Percentiles rank a stretch among this genome's conserved stretches.
Conservation (phyloP, 2,329 filamentous ascomycete genomes). For the Gremmenia infestans region DNA sequence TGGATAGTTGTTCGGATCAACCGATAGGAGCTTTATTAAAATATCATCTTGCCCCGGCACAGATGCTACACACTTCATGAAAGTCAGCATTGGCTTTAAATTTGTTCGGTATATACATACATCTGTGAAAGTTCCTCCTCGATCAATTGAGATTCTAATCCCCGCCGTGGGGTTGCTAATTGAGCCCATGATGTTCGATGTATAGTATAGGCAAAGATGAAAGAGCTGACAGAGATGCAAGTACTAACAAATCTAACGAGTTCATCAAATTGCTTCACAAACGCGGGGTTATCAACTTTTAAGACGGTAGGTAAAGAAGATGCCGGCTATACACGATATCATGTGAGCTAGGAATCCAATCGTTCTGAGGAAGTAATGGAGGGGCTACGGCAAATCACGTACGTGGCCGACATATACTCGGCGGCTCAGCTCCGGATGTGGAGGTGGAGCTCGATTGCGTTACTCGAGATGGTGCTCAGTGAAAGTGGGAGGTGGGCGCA, state of each 20-base stretch:
- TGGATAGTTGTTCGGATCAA: conserved; percentile 83
- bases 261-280: neutral
- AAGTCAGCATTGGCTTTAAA: neutral
- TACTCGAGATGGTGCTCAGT: neutral
- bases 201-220: neutral
- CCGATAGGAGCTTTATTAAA: conserved; percentile 82
- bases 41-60: conserved; percentile 55
- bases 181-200: neutral
- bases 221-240: neutral
- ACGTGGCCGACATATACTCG: neutral
- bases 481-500: neutral
- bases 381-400: no score
- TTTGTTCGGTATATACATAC: neutral
- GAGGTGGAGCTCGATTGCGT: neutral
- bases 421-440: neutral
- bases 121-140: conserved; percentile 1
- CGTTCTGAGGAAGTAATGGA: neutral
- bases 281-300: neutral
- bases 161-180: neutral
- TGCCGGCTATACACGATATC: neutral
- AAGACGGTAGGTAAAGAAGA: neutral
- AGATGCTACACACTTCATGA: neutral
- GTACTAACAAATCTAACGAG: no score
- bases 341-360: neutral
- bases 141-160: conserved; percentile 1